Evolutionary conservation across 352 stramenopile genomes (phyloP).

Genomic region (Paralagenidium karlingii): DNA sequence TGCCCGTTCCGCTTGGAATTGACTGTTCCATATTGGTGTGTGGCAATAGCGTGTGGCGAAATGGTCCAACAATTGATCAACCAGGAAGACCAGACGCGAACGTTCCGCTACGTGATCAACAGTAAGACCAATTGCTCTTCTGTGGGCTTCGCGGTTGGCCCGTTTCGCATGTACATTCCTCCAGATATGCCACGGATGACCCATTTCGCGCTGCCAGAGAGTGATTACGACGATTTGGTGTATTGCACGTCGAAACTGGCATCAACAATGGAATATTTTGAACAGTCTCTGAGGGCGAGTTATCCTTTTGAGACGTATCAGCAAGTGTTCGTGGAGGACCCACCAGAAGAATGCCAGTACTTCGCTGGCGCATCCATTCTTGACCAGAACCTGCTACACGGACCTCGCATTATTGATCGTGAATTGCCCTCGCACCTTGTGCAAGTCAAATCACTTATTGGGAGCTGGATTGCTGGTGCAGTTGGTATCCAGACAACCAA

Average conservation of each 20-base stretch:
- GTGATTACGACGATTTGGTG: conserved; percentile 61
- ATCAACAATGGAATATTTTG: conserved; percentile 69
- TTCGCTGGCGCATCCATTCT: conserved; percentile 54
- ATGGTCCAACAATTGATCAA: conserved; percentile 75
- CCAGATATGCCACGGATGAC: conserved; percentile 72
- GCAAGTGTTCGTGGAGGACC: conserved; percentile 79
- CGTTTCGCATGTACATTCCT: conserved; percentile 60
- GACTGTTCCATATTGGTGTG: conserved; percentile 68
- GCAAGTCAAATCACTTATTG: conserved; percentile 64
- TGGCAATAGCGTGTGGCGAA: conserved; percentile 69
- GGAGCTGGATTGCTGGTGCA: conserved; percentile 66
- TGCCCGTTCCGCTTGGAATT: conserved; percentile 67
- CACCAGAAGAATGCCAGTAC: conserved; percentile 54
- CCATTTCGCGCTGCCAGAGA: conserved; percentile 69
- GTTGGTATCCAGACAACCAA: conserved; percentile 79
- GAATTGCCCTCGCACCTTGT: conserved; percentile 69
- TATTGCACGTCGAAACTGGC: conserved; percentile 61
- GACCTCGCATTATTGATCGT: conserved; percentile 68
- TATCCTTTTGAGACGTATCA: conserved; percentile 83
- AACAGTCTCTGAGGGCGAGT: conserved; percentile 43
- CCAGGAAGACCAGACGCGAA: conserved; percentile 38
- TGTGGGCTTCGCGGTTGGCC: conserved; percentile 65
- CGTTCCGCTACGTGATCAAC: conserved; percentile 70
- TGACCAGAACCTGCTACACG: conserved; percentile 68
- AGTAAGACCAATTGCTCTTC: conserved; percentile 73